These are phyloP conservation scores for Cryptococcus deneoformans DNA, from an alignment of 1,284 basidiomycete species.

Conservation along the genomic window DNA sequence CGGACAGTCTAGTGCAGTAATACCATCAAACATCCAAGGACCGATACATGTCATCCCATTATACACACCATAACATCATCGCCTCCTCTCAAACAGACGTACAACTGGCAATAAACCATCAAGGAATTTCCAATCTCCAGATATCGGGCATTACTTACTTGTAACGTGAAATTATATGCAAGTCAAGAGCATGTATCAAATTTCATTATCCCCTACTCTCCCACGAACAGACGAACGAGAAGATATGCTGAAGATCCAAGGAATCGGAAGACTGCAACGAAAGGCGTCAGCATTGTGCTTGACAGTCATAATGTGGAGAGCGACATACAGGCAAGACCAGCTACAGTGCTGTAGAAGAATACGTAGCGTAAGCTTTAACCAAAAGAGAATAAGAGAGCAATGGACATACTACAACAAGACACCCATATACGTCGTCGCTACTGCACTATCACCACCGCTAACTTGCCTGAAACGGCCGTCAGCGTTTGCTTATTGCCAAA, in stretches of 20 bases:
- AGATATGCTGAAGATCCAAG: constrained; percentile 64
- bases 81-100: too few relatives aligned
- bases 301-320: too few relatives aligned
- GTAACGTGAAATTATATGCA: too few relatives aligned
- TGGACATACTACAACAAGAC: constrained; percentile 35
- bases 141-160: too few relatives aligned
- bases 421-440: constrained; percentile 52
- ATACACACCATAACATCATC: too few relatives aligned
- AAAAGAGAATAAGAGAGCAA: constrained; percentile 23
- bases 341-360: constrained; percentile 45
- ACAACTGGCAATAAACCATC: too few relatives aligned
- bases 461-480: constrained; percentile 25
- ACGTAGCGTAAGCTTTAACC: not conserved
- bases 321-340: constrained; percentile 18
- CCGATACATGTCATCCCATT: too few relatives aligned
- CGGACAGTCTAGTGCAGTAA: too few relatives aligned
- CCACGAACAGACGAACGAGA: constrained; percentile 61
- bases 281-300: too few relatives aligned
- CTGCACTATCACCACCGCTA: constrained; percentile 49
- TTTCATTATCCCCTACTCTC: constrained; percentile 15
- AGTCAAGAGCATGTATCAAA: too few relatives aligned
- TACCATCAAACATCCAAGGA: too few relatives aligned
- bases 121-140: too few relatives aligned
- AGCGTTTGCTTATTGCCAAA: not conserved
- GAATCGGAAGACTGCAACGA: constrained; percentile 55